These are phyloP conservation scores for Alternaria alternata DNA, from an alignment of 2,329 filamentous ascomycete species.

Conservation along the genomic window DNA sequence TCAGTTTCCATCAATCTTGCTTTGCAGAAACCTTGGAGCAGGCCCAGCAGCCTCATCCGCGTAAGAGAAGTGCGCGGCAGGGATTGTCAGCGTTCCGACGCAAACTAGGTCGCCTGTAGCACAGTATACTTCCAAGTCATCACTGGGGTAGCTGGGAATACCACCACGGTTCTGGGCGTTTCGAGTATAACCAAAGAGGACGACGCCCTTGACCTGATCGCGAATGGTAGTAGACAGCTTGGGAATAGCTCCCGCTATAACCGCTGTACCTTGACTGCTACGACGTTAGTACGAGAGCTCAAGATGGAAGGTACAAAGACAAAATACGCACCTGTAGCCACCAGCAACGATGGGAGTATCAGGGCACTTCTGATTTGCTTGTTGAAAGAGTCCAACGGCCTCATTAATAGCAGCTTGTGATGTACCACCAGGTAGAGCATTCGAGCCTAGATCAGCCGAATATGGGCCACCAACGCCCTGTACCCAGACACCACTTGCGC, in stretches of 20 bases:
- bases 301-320: too few relatives aligned
- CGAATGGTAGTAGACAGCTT: slow-evolving; percentile 36
- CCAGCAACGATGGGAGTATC: slow-evolving; percentile 49
- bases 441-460: slow-evolving; percentile 44
- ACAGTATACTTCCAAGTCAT: slow-evolving; percentile 49
- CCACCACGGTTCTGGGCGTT: slow-evolving; percentile 49
- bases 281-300: not conserved
- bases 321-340: slow-evolving; percentile 51
- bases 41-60: slow-evolving; percentile 29
- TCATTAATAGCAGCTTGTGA: slow-evolving; percentile 43
- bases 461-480: slow-evolving; percentile 50
- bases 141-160: slow-evolving; percentile 45
- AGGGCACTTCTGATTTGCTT: slow-evolving; percentile 51
- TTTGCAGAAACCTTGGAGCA: slow-evolving; percentile 39
- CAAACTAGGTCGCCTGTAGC: slow-evolving; percentile 48
- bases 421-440: slow-evolving; percentile 44
- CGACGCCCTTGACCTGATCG: slow-evolving; percentile 47
- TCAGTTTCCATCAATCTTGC: slow-evolving; percentile 20
- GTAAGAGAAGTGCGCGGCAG: slow-evolving; percentile 46
- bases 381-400: slow-evolving; percentile 47
- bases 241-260: slow-evolving; percentile 48
- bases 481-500: slow-evolving; percentile 35
- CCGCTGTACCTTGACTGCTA: slow-evolving; percentile 51
- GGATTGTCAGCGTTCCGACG: slow-evolving; percentile 43
- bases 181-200: slow-evolving; percentile 53